Evolutionary conservation across 371 early-diverging fungal species (phyloP).

Genomic region (Batkoa obscura): DNA sequence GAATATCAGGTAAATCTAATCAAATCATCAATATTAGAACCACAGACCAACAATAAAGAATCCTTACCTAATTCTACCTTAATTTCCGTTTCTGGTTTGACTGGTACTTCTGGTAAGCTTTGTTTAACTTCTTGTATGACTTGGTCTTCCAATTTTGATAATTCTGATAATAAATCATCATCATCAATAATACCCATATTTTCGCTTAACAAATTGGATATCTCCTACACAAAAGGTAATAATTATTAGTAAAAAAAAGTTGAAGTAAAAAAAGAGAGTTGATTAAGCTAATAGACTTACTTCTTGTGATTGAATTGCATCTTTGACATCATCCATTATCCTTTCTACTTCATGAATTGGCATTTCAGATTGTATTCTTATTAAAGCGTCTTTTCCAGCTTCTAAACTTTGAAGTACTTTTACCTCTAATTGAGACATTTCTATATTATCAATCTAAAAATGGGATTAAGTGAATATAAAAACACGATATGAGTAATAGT

Average conservation of each 20-base stretch:
- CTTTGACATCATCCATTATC: background rate
- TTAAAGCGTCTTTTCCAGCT: background rate
- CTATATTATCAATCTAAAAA: background rate
- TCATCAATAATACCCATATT: background rate
- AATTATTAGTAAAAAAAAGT: background rate
- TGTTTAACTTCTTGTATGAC: background rate
- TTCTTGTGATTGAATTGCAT: background rate
- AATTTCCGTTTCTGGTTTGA: background rate
- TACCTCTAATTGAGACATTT: constrained; percentile 1
- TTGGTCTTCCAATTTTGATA: background rate
- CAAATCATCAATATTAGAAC: background rate
- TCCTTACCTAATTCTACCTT: background rate
- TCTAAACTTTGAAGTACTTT: background rate
- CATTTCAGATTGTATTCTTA: background rate
- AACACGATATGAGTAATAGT: too few relatives aligned
- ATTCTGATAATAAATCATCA: background rate
- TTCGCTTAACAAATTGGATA: background rate
- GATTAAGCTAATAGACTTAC: too few relatives aligned
- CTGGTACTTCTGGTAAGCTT: background rate
- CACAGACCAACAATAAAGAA: background rate
- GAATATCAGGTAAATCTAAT: background rate
- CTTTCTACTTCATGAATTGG: constrained; percentile 1
- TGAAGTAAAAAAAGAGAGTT: background rate
- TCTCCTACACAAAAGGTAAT: background rate
- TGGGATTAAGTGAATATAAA: background rate